Conservation (phyloP, 2,329 filamentous ascomycete species). For the Fonsecaea multimorphosa region DNA sequence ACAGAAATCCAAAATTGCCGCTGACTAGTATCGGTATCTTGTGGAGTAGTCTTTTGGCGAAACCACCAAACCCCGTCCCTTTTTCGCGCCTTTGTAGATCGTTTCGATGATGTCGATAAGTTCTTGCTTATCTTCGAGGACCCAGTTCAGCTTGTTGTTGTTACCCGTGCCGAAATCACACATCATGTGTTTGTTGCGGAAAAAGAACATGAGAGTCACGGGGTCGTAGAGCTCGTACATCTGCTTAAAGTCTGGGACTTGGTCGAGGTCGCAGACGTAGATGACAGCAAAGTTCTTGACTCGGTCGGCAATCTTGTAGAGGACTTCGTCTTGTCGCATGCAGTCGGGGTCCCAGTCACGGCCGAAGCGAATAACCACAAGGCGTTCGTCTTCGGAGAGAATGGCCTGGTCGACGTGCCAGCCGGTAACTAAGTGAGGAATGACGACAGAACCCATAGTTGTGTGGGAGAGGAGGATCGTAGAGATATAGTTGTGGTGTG, state of each 20-base stretch:
- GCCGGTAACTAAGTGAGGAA: slow-evolving; percentile 87
- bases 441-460: slow-evolving; percentile 44
- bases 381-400: slow-evolving; percentile 84
- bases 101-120: slow-evolving; percentile 98
- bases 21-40: slow-evolving; percentile 67
- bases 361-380: slow-evolving; percentile 93
- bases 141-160: slow-evolving; percentile 98
- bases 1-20: background rate
- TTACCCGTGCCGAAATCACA: slow-evolving; percentile 97
- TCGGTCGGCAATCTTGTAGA: slow-evolving; percentile 90
- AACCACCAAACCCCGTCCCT: slow-evolving; percentile 93
- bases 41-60: slow-evolving; percentile 87
- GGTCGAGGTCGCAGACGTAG: slow-evolving; percentile 91
- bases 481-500: background rate
- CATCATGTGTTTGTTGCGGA: slow-evolving; percentile 81
- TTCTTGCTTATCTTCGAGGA: slow-evolving; percentile 96
- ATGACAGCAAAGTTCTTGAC: slow-evolving; percentile 94
- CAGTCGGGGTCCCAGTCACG: slow-evolving; percentile 73
- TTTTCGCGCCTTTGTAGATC: slow-evolving; percentile 97
- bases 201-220: slow-evolving; percentile 97
- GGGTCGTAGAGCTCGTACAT: slow-evolving; percentile 95
- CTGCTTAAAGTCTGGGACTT: slow-evolving; percentile 89
- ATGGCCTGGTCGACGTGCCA: slow-evolving; percentile 99
- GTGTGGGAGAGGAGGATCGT: background rate
- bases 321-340: slow-evolving; percentile 87